Percentiles rank a stretch among this genome's conserved stretches.
Evolutionary conservation across 2,329 filamentous ascomycete species (phyloP).

Genomic region (Dothistroma septosporum): DNA sequence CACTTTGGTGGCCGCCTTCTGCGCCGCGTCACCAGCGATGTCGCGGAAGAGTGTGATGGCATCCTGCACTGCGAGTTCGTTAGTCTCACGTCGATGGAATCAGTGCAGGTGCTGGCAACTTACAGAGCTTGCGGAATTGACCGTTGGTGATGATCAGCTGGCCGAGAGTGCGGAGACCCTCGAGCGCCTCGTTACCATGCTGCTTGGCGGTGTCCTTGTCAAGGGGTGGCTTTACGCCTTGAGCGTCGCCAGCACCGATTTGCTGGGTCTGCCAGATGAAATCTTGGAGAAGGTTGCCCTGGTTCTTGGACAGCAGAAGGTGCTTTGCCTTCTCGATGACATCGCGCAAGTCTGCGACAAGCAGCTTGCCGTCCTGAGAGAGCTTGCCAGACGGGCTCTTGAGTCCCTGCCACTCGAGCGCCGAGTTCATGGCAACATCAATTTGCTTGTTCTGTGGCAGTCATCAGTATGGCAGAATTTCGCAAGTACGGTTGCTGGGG

Average conservation of each 20-base stretch:
- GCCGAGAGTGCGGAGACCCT: slow-evolving; percentile 82
- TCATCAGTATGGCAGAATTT: slow-evolving; percentile 11
- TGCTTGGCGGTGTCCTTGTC: slow-evolving; percentile 73
- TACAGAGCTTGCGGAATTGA: slow-evolving; percentile 86
- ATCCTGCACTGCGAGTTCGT: slow-evolving; percentile 60
- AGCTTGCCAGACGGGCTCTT: slow-evolving; percentile 69
- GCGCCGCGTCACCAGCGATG: slow-evolving; percentile 84
- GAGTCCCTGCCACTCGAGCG: slow-evolving; percentile 67
- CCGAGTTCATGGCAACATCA: slow-evolving; percentile 88
- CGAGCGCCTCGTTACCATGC: slow-evolving; percentile 76
- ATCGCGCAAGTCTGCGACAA: slow-evolving; percentile 71
- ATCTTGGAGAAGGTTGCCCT: slow-evolving; percentile 89
- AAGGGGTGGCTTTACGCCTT: slow-evolving; percentile 62
- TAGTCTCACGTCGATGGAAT: slow-evolving; percentile 14
- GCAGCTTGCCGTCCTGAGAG: slow-evolving; percentile 73
- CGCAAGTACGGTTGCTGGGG: not conserved
- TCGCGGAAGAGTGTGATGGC: slow-evolving; percentile 76
- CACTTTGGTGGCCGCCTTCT: slow-evolving; percentile 69
- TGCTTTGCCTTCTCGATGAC: slow-evolving; percentile 82
- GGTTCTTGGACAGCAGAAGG: slow-evolving; percentile 86
- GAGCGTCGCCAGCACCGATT: slow-evolving; percentile 61
- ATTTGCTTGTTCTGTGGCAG: slow-evolving; percentile 78
- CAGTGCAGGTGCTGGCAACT: slow-evolving; percentile 36
- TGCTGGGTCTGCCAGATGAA: slow-evolving; percentile 93
- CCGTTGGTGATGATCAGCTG: slow-evolving; percentile 91